Percentiles rank a stretch among this genome's conserved stretches.
phyloP scores from a whole-genome alignment of 331 rosid genomes.

The Acacia pycnantha region DNA sequence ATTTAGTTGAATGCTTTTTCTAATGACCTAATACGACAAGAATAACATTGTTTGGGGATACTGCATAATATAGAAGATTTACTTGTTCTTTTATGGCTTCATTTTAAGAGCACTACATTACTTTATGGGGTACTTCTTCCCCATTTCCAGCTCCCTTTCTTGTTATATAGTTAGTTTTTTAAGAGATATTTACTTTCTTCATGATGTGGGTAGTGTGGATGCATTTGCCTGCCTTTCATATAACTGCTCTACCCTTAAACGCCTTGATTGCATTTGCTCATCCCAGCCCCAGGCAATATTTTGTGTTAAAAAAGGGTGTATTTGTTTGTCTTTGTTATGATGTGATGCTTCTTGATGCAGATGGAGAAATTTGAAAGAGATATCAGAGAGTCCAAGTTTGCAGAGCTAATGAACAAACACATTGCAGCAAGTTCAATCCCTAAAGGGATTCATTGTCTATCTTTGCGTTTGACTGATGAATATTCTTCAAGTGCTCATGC shows the following conservation, averaged over 20 bases:
- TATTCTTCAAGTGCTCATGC: slow-evolving; percentile 98
- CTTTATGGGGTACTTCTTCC: background rate
- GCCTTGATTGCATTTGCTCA: background rate
- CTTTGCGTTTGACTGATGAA: slow-evolving; percentile 98
- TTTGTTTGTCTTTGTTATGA: slow-evolving; percentile 19
- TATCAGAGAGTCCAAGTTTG: slow-evolving; percentile 70
- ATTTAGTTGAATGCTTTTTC: background rate
- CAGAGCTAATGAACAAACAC: slow-evolving; percentile 92
- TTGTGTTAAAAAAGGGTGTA: slow-evolving; percentile 4
- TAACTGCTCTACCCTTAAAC: background rate
- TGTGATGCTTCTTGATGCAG: slow-evolving; percentile 43
- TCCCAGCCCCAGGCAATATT: background rate
- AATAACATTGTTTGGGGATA: background rate
- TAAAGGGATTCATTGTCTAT: slow-evolving; percentile 88
- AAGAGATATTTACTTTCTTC: background rate
- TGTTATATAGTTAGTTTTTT: background rate
- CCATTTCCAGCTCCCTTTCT: background rate
- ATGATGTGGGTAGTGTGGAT: background rate
- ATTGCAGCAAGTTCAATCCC: slow-evolving; percentile 95
- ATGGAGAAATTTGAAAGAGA: slow-evolving; percentile 93
- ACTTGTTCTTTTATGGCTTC: background rate
- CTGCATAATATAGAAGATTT: background rate
- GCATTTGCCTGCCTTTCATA: background rate
- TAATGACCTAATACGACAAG: background rate
- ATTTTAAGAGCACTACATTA: background rate